Conservation (phyloP, 345 rosid species). For the Melaleuca alternifolia region DNA sequence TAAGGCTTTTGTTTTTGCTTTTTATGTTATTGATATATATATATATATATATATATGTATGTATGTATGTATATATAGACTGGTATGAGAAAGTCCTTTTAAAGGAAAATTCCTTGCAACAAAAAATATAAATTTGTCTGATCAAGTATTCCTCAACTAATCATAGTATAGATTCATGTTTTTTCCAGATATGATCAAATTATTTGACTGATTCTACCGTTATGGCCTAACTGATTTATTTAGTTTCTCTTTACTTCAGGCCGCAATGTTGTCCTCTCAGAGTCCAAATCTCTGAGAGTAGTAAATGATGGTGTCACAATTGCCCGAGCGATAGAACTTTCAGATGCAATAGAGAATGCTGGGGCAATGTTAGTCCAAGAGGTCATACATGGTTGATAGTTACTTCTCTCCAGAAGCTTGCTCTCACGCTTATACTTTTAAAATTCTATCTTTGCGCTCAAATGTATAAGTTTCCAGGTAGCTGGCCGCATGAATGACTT, state of each 20-base stretch:
- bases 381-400: slow-evolving; percentile 49
- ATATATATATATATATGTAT: too few species aligned
- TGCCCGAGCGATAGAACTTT: slow-evolving; percentile 33
- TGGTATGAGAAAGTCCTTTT: neutral
- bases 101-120: neutral
- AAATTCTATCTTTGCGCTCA: neutral
- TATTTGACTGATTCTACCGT: neutral
- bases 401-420: neutral
- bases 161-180: neutral
- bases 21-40: neutral
- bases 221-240: neutral
- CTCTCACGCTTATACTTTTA: neutral
- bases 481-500: slow-evolving; percentile 62
- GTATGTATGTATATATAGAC: neutral
- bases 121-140: neutral
- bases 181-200: neutral
- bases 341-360: slow-evolving; percentile 59
- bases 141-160: neutral
- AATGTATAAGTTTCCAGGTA: slow-evolving; percentile 34
- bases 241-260: slow-evolving; percentile 28
- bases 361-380: slow-evolving; percentile 75
- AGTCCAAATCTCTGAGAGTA: slow-evolving; percentile 42
- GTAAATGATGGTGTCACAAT: slow-evolving; percentile 68
- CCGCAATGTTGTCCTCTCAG: slow-evolving; percentile 68
- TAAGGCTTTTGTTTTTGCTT: neutral